Conservation (phyloP, 1,284 basidiomycete species). For the Marasmius sp. region DNA sequence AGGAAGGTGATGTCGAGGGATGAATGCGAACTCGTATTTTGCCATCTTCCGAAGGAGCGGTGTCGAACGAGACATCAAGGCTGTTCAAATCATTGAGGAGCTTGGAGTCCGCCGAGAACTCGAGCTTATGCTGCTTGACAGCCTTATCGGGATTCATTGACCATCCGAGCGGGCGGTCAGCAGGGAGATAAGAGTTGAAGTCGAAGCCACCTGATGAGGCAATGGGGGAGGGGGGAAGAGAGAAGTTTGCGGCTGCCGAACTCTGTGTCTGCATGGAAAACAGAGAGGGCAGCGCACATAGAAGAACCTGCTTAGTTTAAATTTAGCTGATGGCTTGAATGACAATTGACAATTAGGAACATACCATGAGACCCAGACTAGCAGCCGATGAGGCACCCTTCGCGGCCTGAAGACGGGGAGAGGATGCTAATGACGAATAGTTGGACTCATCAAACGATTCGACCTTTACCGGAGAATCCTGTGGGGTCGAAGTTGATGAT, state of each 20-base stretch:
- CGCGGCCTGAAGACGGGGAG: conserved; percentile 37
- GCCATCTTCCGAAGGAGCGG: conserved; percentile 59
- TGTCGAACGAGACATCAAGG: conserved; percentile 72
- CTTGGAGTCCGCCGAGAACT: conserved; percentile 51
- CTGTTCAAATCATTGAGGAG: conserved; percentile 51
- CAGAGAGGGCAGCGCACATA: conserved; percentile 73
- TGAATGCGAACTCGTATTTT: conserved; percentile 75
- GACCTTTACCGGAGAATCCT: conserved; percentile 47
- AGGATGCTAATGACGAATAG: conserved; percentile 33
- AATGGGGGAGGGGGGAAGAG: conserved; percentile 48
- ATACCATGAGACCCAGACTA: conserved; percentile 70
- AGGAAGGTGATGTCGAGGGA: conserved; percentile 48
- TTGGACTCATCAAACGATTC: conserved; percentile 47
- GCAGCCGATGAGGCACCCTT: conserved; percentile 53
- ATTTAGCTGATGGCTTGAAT: conserved; percentile 19
- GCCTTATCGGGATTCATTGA: conserved; percentile 52
- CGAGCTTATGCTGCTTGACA: conserved; percentile 43
- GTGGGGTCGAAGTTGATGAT: conserved; percentile 19
- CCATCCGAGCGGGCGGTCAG: conserved; percentile 50
- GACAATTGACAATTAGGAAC: conserved; percentile 23
- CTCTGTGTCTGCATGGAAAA: conserved; percentile 62
- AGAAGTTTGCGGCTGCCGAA: conserved; percentile 52
- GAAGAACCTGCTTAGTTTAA: conserved; percentile 52
- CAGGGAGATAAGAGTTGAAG: conserved; percentile 45
- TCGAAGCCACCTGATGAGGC: conserved; percentile 53